Conservation (phyloP, 2,329 filamentous ascomycete species). For the Monilinia vaccinii-corymbosi region DNA sequence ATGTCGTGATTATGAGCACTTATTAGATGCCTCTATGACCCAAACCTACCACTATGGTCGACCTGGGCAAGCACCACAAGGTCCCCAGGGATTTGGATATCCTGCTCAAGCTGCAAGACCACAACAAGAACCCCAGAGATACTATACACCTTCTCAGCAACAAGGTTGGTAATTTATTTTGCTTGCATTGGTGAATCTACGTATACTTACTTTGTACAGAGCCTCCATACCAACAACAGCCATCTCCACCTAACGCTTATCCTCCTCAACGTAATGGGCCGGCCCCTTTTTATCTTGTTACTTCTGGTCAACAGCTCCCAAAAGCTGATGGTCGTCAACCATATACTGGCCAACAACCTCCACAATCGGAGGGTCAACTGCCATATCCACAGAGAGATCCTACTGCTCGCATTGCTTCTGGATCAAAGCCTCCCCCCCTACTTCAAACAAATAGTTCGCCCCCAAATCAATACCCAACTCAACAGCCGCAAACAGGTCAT, state of each 20-base stretch:
- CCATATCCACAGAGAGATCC: slow-evolving; percentile 46
- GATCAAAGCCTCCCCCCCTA: slow-evolving; percentile 38
- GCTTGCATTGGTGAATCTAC: not conserved
- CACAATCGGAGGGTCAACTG: slow-evolving; percentile 30
- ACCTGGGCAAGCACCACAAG: slow-evolving; percentile 22
- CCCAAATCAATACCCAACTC: slow-evolving; percentile 39
- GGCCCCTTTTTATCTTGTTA: slow-evolving; percentile 56
- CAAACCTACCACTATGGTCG: slow-evolving; percentile 67
- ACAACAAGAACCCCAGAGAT: slow-evolving; percentile 56
- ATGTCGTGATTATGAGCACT: slow-evolving; percentile 85
- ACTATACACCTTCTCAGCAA: slow-evolving; percentile 52
- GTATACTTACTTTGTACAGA: slow-evolving; percentile 15
- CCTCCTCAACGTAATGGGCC: slow-evolving; percentile 44
- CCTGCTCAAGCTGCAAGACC: slow-evolving; percentile 29
- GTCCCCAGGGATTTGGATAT: slow-evolving; percentile 30
- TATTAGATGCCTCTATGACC: slow-evolving; percentile 95
- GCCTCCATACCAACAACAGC: slow-evolving; percentile 38
- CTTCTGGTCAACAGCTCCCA: slow-evolving; percentile 29
- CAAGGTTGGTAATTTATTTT: slow-evolving; percentile 21
- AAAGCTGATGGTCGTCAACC: slow-evolving; percentile 33
- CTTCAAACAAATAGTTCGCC: slow-evolving; percentile 45
- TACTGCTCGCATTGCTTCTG: slow-evolving; percentile 40
- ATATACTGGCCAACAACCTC: slow-evolving; percentile 36
- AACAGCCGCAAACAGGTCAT: slow-evolving; percentile 36
- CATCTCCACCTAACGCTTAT: slow-evolving; percentile 45